A percentile compares a stretch with the other conserved stretches of the same genome.
Conservation (phyloP, 228 moss, liverwort and hornwort species). For the Sphagnum fallax region DNA sequence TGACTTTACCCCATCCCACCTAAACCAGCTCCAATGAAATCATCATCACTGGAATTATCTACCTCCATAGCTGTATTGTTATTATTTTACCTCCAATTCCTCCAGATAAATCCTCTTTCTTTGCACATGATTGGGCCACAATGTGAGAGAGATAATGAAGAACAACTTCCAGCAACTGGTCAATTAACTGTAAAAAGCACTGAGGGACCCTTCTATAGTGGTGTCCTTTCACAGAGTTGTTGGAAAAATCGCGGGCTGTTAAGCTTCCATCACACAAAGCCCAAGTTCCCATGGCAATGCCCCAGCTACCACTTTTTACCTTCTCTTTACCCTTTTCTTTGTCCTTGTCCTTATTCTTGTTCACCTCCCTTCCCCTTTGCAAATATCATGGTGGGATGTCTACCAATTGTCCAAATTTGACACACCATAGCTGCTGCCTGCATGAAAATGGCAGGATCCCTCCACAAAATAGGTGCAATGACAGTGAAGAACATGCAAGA, state of each 20-base stretch:
- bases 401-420: conserved; percentile 68
- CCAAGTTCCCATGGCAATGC: neutral
- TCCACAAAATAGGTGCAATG: conserved; percentile 84
- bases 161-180: conserved; percentile 83
- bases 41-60: conserved; percentile 29
- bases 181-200: conserved; percentile 83
- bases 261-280: conserved; percentile 32
- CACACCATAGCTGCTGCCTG: conserved; percentile 79
- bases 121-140: conserved; percentile 24
- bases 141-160: conserved; percentile 63
- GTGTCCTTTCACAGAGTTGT: conserved; percentile 56
- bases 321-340: conserved; percentile 40
- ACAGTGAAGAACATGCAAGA: conserved; percentile 91
- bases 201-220: conserved; percentile 84
- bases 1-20: too few relatives aligned
- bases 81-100: conserved; percentile 15
- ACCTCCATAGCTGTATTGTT: conserved; percentile 80
- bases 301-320: conserved; percentile 31
- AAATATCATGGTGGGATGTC: conserved; percentile 68
- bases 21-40: too few relatives aligned
- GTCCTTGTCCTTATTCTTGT: conserved; percentile 43
- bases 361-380: conserved; percentile 71
- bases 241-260: conserved; percentile 53
- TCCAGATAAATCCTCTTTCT: conserved; percentile 34
- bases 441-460: conserved; percentile 89